Base-by-base conservation (phyloP, 371 early-diverging fungal species). In the Nematocida sp. region DNA sequence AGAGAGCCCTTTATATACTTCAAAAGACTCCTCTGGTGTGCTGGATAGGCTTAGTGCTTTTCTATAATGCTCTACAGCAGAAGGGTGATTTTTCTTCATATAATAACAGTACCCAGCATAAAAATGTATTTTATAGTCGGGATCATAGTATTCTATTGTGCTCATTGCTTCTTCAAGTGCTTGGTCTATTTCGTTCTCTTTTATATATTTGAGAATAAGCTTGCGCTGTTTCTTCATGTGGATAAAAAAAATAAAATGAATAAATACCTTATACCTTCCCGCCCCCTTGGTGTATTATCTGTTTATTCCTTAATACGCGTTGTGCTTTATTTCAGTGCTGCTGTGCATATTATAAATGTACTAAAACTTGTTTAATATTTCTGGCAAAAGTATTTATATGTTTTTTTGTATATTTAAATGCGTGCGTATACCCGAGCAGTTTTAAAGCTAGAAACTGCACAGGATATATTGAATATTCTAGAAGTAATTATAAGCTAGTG, bases 221-320 rank as follows among this genome's bases (percentile, higher is more conserved):
- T 64, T 64, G 11, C 58, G 58, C 13, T 20, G 45, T 27, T 7
- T 42, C 64, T 64, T 64, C 64, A 64, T 64, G 44, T 2, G 27
- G 27, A 27, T 27, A 64, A 64, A 64, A 64, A 42, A 64, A 64
- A 44, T 20, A 64, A 64, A 64, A 64, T 20, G 27, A 11, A 64
- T 7, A 64, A 64, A 58, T 58, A 23, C 58, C 58, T 50, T 33
- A 33, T 33, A 33, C 33, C 33, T 33, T 33, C 33, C 33, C 33
- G 33, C 33, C 2, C 33, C 33, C 33, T 33, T 33, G 2, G 33
- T 2, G 33, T 33, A 2, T 33, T 33, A 33, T 33, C 33, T 33
- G 33, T 33, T 33, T 33, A 33, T 33, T 33, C 33, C 33, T 33
- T 33, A 33, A 33, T 33, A 33, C 33, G 2, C 2, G 33, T 0